These are phyloP conservation scores for Leucogyrophana mollusca DNA, from an alignment of 768 basidiomycete species.

Conservation along the genomic window DNA sequence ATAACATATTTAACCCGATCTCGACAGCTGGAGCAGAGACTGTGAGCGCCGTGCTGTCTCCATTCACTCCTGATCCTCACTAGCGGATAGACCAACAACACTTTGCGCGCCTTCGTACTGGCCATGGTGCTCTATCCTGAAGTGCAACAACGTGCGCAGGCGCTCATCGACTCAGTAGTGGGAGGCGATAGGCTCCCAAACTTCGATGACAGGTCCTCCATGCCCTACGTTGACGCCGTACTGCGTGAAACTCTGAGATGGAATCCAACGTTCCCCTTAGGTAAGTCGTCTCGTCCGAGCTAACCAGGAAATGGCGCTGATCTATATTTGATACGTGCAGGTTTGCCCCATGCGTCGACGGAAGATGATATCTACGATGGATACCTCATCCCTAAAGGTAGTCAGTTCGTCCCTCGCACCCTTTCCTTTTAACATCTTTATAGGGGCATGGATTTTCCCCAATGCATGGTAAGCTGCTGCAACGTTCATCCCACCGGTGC, in stretches of 20 bases:
- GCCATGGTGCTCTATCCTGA: constrained; percentile 33
- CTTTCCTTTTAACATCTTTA: no score
- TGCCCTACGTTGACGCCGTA: constrained; percentile 27
- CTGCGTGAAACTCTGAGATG: constrained; percentile 28
- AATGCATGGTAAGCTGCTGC: constrained; percentile 13
- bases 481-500: constrained; percentile 21
- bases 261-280: constrained; percentile 20
- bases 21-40: constrained; percentile 13
- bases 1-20: neutral
- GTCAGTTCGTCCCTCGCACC: no score
- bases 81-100: neutral
- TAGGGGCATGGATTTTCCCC: neutral
- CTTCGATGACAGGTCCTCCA: constrained; percentile 18
- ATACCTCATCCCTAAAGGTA: constrained; percentile 19
- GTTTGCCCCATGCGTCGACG: constrained; percentile 10
- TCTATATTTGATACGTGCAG: neutral
- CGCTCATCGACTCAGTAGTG: constrained; percentile 23
- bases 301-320: no score
- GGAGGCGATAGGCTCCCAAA: constrained; percentile 25
- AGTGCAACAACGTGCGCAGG: constrained; percentile 25
- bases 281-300: constrained; percentile 6
- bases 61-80: neutral
- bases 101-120: constrained; percentile 29
- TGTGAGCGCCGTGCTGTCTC: constrained; percentile 4
- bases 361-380: constrained; percentile 19